These are phyloP conservation scores for Magnolia changhungtana DNA, from an alignment of 164 flowering plant species.

Conservation along the genomic window DNA sequence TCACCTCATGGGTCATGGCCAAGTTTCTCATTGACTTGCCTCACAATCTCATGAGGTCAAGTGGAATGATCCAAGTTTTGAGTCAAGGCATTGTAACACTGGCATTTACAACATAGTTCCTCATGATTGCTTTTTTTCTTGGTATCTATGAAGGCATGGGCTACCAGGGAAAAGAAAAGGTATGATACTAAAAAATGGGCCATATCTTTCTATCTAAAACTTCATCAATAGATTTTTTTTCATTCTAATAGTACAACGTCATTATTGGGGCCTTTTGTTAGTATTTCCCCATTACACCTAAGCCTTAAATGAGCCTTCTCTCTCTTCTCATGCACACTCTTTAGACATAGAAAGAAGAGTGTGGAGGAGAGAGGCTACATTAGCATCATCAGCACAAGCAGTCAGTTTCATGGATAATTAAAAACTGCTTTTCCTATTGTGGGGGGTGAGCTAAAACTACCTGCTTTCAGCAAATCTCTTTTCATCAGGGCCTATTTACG, in stretches of 20 bases:
- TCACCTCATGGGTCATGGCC: no score
- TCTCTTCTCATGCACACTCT: not conserved
- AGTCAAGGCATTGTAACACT: no score
- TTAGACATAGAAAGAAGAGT: not conserved
- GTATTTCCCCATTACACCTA: constrained; percentile 8
- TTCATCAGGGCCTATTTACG: constrained; percentile 1
- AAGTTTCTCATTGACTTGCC: no score
- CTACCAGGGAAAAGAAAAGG: no score
- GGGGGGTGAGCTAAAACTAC: not conserved
- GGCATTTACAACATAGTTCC: no score
- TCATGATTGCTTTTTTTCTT: no score
- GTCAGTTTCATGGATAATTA: constrained; percentile 14
- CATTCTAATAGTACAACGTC: not conserved
- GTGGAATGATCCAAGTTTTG: no score
- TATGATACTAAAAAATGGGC: no score
- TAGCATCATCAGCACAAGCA: constrained; percentile 7
- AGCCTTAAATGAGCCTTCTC: constrained; percentile 11
- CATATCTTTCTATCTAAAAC: not conserved
- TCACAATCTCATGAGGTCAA: no score
- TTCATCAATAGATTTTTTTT: no score
- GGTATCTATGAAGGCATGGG: no score
- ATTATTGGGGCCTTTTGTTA: not conserved
- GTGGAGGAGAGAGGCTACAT: constrained; percentile 9
- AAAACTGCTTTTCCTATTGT: constrained; percentile 6
- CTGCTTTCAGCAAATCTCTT: not conserved